Base-by-base conservation (phyloP, 768 basidiomycete genomes). In the Phaeotremella fagi region DNA sequence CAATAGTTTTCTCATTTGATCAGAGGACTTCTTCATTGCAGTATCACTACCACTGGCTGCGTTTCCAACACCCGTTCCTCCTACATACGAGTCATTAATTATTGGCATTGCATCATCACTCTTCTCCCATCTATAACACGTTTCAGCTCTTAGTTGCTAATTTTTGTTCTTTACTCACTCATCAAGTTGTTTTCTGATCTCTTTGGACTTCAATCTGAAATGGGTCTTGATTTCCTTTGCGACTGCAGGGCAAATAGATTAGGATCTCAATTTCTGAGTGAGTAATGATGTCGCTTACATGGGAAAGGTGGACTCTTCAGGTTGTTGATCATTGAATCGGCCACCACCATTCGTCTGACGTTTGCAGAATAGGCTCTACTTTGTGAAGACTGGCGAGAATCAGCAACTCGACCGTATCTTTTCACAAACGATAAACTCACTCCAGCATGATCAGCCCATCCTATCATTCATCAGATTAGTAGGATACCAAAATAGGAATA, bases 261-360 rank as follows among this genome's bases (percentile, higher is more conserved):
- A 7, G 18, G 14, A 31, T 9, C 16, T 9, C 9, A 28, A 25
- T 28, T 38, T 18, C 25, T 15, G 14, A 41, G 15, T 29, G 5
- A 15, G 7, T 24, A 43, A 24, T 6, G 18, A 26, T 26, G 23
- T 0, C 14, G 50, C 69, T 52, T 42, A 73, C 66, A 71, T 29
- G 61, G 64, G 24, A 35, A 47, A 27, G 69, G 66, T 0, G 69
- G 69, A 18, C 38, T 37, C 36, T 55, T 64, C 20, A 73, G 58
- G 42, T 57, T 65, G 26, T 66, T 61, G 4, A 61, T 63, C 66
- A 73, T 69, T 51, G 91, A 90, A 33, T 88, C 89, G 68, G 81
- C 83, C 29, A 92, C 84, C 6, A 87, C 87, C 92, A 95, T 95
- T 16, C 92, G 79, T 24, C 92, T 83, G 28, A 95, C 82, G 71